Percentiles rank a stretch among this genome's conserved stretches.
Conservation (phyloP, 176 grass and related monocot genomes). For the Triticum dicoccoides region DNA sequence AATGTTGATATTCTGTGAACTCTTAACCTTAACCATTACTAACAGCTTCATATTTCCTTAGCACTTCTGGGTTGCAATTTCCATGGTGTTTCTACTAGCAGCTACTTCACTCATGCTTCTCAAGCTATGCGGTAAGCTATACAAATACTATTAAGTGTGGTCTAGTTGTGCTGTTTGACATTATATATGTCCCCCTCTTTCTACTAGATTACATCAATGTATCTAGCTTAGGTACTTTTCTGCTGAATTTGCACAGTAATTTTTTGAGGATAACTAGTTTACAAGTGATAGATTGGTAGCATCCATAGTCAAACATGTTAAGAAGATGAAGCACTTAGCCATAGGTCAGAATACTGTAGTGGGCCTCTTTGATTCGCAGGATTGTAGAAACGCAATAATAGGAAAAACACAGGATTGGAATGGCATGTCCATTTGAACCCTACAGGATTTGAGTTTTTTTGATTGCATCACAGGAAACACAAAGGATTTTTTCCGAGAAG, state of each 20-base stretch:
- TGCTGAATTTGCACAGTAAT: not conserved
- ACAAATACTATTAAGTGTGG: not conserved
- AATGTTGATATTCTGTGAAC: not conserved
- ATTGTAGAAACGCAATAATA: no score
- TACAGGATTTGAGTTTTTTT: no score
- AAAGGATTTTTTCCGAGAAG: no score
- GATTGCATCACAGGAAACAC: no score
- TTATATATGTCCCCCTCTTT: not conserved
- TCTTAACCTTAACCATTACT: constrained; percentile 20
- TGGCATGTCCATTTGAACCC: no score
- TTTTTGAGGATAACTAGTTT: constrained; percentile 11
- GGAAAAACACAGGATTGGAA: no score
- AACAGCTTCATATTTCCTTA: constrained; percentile 37
- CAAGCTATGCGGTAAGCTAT: constrained; percentile 67
- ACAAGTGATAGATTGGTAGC: not conserved
- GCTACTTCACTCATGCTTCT: constrained; percentile 74
- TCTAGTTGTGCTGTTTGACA: not conserved
- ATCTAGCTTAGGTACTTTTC: not conserved
- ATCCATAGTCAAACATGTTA: constrained; percentile 19
- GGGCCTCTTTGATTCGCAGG: no score
- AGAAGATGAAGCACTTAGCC: not conserved
- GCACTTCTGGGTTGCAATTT: constrained; percentile 85
- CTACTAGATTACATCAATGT: not conserved
- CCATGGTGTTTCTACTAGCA: constrained; percentile 77
- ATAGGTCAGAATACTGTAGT: not conserved